Evolutionary conservation across 371 early-diverging fungal species (phyloP).

Genomic region (Mucor mucedo): DNA sequence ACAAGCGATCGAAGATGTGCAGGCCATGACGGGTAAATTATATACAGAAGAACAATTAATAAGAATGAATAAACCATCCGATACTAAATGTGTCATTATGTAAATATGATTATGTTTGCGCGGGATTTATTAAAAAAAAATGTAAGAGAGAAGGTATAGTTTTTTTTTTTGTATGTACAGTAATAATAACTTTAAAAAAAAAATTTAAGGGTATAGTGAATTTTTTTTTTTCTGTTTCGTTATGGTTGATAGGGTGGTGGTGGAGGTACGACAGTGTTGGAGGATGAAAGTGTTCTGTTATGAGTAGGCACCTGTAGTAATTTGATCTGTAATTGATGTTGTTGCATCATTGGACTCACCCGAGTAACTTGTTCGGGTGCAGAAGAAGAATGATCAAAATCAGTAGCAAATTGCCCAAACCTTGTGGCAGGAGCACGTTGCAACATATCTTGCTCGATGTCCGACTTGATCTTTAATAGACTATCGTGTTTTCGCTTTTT

Average conservation of each 20-base stretch:
- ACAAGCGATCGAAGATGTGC: slow-evolving; percentile 66
- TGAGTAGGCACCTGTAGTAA: slow-evolving; percentile 10
- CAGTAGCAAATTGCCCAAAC: slow-evolving; percentile 28
- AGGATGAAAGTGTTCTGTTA: slow-evolving; percentile 14
- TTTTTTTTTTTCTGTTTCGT: background rate
- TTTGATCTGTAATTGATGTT: slow-evolving; percentile 28
- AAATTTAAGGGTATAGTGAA: slow-evolving; percentile 1
- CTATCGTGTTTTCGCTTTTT: slow-evolving; percentile 20
- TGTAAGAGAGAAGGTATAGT: no score
- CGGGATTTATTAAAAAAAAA: no score
- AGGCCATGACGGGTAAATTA: slow-evolving; percentile 57
- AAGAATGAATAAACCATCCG: slow-evolving; percentile 33
- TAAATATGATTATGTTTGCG: slow-evolving; percentile 23
- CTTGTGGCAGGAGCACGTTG: background rate
- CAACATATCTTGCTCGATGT: background rate
- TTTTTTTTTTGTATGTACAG: background rate
- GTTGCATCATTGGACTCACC: slow-evolving; percentile 29
- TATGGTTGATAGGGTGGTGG: slow-evolving; percentile 31
- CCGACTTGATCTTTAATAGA: background rate
- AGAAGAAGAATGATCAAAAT: slow-evolving; percentile 15
- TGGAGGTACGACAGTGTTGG: slow-evolving; percentile 13
- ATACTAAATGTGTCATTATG: slow-evolving; percentile 45
- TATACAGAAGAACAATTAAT: slow-evolving; percentile 46
- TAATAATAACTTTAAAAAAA: background rate
- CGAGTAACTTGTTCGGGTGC: slow-evolving; percentile 13